Conservation (phyloP, 2,329 filamentous ascomycete genomes). For the Cytospora schulzeri region DNA sequence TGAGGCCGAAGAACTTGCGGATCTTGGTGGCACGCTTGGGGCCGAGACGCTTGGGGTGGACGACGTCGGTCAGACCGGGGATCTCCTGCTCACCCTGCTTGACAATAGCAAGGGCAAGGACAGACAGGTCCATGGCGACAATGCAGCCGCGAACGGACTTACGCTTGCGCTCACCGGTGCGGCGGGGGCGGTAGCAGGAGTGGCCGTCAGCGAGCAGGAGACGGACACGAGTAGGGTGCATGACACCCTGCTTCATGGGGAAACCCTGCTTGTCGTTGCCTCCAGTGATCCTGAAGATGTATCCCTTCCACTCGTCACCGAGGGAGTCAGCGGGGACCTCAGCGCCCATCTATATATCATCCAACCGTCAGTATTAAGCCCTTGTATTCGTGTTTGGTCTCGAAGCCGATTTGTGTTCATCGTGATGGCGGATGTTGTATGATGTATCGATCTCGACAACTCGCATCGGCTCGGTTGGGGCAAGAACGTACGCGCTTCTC, state of each 20-base stretch:
- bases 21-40: slow-evolving; percentile 99
- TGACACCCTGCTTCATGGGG: slow-evolving; percentile 99
- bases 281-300: slow-evolving; percentile 99
- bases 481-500: slow-evolving; percentile 79
- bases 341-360: slow-evolving; percentile 70
- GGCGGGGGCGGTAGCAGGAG: slow-evolving; percentile 98
- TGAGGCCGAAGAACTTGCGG: slow-evolving; percentile 98
- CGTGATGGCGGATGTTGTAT: slow-evolving; percentile 8
- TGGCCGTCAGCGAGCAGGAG: slow-evolving; percentile 95
- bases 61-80: slow-evolving; percentile 94
- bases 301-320: slow-evolving; percentile 99
- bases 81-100: slow-evolving; percentile 97
- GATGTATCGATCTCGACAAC: slow-evolving; percentile 39
- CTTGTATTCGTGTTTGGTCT: not conserved
- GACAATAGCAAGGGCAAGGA: slow-evolving; percentile 91
- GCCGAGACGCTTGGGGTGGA: slow-evolving; percentile 98
- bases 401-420: not conserved
- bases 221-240: slow-evolving; percentile 97
- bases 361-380: slow-evolving; percentile 31
- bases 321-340: slow-evolving; percentile 93
- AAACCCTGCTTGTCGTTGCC: slow-evolving; percentile 99
- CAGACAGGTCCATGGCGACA: slow-evolving; percentile 91
- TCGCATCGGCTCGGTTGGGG: slow-evolving; percentile 27
- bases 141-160: slow-evolving; percentile 99
- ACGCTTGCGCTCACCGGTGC: slow-evolving; percentile 97